Evolutionary conservation across 306 rosid genomes (phyloP).

Genomic region (Gillenia trifoliata): DNA sequence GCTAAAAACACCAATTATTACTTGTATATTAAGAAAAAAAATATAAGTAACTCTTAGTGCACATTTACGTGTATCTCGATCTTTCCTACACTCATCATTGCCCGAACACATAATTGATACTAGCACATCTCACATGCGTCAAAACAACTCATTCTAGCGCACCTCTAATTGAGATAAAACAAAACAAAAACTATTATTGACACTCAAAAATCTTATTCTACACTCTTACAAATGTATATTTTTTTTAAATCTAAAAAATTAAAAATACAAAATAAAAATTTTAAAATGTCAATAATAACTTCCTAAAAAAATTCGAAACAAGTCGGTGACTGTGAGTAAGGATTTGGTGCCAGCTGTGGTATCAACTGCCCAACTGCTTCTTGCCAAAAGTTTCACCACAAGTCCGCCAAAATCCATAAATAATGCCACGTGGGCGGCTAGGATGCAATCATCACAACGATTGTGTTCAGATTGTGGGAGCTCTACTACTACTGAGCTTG

Average conservation of each 20-base stretch:
- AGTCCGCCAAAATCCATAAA: constrained; percentile 1
- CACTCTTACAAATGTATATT: no score
- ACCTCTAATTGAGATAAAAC: no score
- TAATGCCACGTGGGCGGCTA: constrained; percentile 39
- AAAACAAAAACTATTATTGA: no score
- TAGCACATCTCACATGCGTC: not conserved
- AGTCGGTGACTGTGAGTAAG: constrained; percentile 36
- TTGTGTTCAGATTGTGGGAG: not conserved
- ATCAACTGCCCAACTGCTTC: constrained; percentile 69
- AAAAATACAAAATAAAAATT: no score
- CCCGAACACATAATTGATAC: not conserved
- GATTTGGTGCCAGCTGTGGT: constrained; percentile 50
- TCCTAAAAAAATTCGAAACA: not conserved
- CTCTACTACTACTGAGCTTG: not conserved
- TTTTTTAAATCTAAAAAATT: no score
- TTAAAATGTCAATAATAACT: no score
- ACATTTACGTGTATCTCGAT: no score
- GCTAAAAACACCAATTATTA: no score
- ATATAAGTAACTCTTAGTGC: no score
- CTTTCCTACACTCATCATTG: not conserved
- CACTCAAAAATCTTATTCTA: no score
- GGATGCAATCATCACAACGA: not conserved
- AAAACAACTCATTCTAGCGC: not conserved
- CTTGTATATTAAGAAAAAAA: no score
- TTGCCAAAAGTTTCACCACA: constrained; percentile 13